Percentiles rank a stretch among this genome's conserved stretches.
Conservation (phyloP, 2,329 filamentous ascomycete species). For the Epichloe elymi region DNA sequence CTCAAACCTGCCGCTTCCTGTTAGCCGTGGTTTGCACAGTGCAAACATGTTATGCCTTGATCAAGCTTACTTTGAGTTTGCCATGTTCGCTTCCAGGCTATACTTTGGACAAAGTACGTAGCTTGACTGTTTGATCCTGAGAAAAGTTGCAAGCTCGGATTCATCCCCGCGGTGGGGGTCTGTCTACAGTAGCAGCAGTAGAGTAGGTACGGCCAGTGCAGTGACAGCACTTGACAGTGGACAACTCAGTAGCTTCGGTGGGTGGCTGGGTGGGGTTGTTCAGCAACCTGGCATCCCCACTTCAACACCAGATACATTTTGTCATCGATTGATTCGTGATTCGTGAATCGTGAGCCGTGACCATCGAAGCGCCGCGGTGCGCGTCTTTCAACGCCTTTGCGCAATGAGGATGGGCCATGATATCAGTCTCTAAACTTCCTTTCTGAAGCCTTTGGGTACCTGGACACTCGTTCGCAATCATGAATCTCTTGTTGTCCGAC, state of each 20-base stretch:
- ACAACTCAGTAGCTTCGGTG: no score
- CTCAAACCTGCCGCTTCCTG: constrained; percentile 53
- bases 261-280: no score
- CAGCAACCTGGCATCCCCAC: no score
- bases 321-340: neutral
- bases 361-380: neutral
- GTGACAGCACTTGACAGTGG: no score
- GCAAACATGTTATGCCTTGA: neutral
- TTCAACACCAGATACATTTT: no score
- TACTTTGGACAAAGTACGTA: neutral
- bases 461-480: constrained; percentile 15
- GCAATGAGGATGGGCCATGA: neutral
- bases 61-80: constrained; percentile 39
- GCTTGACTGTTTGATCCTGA: no score
- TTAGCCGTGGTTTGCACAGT: neutral
- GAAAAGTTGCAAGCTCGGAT: no score
- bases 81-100: constrained; percentile 26
- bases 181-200: no score
- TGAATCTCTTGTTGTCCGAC: constrained; percentile 49
- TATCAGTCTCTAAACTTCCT: neutral
- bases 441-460: neutral
- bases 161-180: neutral
- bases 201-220: no score
- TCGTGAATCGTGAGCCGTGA: neutral
- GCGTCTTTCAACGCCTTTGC: neutral